Conservation (phyloP, 2,329 filamentous ascomycete genomes). For the Neopestalotiopsis sp. region DNA sequence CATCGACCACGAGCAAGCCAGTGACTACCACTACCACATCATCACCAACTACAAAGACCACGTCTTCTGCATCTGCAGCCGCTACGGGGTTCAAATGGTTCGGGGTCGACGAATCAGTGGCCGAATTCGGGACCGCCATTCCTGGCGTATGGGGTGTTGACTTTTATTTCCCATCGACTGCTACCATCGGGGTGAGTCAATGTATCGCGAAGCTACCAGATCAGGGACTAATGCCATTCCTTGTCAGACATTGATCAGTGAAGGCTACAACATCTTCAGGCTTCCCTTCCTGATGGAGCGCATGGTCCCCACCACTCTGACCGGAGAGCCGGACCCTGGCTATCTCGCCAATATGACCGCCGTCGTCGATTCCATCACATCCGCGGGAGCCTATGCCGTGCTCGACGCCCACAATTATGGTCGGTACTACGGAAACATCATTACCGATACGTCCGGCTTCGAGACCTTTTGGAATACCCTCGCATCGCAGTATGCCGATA, state of each 20-base stretch:
- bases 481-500: conserved; percentile 52
- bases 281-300: conserved; percentile 29
- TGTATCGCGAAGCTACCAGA: background rate
- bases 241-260: conserved; percentile 49
- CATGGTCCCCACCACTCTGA: conserved; percentile 26
- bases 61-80: conserved; percentile 23
- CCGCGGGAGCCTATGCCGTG: conserved; percentile 18
- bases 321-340: conserved; percentile 38
- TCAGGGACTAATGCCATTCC: background rate
- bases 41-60: conserved; percentile 20
- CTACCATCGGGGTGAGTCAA: background rate
- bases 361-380: conserved; percentile 31
- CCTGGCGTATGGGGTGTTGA: background rate
- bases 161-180: background rate
- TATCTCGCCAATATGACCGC: conserved; percentile 32
- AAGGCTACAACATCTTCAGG: conserved; percentile 64
- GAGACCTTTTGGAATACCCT: conserved; percentile 61
- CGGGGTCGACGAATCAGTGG: conserved; percentile 11
- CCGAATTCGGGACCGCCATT: conserved; percentile 7
- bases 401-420: conserved; percentile 13
- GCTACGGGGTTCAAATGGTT: background rate
- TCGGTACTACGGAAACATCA: conserved; percentile 40
- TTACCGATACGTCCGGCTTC: conserved; percentile 58
- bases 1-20: conserved; percentile 23
- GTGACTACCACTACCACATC: conserved; percentile 18